Percentiles rank a stretch among this genome's conserved stretches.
These are phyloP conservation scores for Claviceps quebecensis DNA, from an alignment of 2,329 filamentous ascomycete genomes.

Conservation along the genomic window DNA sequence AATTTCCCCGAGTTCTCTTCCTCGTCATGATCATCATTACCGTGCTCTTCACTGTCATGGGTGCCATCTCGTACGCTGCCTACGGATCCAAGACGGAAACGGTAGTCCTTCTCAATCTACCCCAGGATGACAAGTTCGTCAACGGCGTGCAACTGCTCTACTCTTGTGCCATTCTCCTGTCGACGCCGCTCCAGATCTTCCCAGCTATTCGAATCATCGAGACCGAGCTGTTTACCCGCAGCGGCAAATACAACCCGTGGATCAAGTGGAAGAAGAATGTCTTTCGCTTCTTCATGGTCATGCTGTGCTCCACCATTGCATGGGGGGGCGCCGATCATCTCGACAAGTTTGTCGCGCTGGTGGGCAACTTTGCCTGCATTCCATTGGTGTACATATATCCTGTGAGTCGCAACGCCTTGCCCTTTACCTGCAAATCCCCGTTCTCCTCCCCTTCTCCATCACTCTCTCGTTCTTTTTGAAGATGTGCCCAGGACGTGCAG, in stretches of 20 bases:
- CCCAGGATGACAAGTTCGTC: conserved; percentile 88
- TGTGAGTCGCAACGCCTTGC: conserved; percentile 41
- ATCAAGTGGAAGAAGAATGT: conserved; percentile 99
- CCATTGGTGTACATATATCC: conserved; percentile 96
- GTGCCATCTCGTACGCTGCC: conserved; percentile 86
- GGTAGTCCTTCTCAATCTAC: conserved; percentile 88
- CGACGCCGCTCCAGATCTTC: conserved; percentile 92
- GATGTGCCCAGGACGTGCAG: not conserved
- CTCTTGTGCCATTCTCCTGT: conserved; percentile 91
- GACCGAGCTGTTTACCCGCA: conserved; percentile 84
- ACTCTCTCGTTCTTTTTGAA: not conserved
- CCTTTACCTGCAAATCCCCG: not conserved
- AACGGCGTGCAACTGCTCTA: conserved; percentile 95
- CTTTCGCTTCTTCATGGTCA: conserved; percentile 87
- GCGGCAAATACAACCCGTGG: conserved; percentile 93
- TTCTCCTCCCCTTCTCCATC: not conserved
- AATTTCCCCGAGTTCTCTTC: conserved; percentile 80
- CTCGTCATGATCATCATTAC: conserved; percentile 93
- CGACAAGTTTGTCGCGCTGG: conserved; percentile 92
- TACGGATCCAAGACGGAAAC: conserved; percentile 94
- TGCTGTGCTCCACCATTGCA: conserved; percentile 72
- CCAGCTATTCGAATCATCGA: conserved; percentile 94
- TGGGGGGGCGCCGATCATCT: conserved; percentile 87
- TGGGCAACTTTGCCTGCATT: conserved; percentile 96
- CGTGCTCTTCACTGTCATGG: conserved; percentile 77